These are phyloP conservation scores for Luvunga scandens DNA, from an alignment of 345 rosid genomes.

Conservation along the genomic window DNA sequence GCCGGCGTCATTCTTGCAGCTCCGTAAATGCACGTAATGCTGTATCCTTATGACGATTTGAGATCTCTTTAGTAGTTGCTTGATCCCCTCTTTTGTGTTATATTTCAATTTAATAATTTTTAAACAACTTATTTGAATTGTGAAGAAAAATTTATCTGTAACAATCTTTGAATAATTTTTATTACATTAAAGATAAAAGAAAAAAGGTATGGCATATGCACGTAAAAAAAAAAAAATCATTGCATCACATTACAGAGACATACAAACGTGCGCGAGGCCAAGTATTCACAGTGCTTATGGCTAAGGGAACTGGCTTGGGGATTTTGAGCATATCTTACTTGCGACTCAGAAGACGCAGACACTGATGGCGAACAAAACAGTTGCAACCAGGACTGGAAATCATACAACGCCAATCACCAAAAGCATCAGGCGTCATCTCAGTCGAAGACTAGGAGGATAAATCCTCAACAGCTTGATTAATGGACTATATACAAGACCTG, in stretches of 20 bases:
- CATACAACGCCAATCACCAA: background rate
- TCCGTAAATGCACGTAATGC: too few relatives aligned
- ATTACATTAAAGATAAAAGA: background rate
- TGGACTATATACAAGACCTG: background rate
- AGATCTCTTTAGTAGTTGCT: too few relatives aligned
- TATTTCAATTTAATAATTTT: background rate
- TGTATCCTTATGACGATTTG: too few relatives aligned
- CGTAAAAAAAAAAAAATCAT: background rate
- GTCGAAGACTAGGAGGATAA: background rate
- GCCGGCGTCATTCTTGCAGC: too few relatives aligned
- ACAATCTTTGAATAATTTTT: background rate
- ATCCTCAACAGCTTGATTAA: background rate
- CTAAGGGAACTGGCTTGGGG: background rate
- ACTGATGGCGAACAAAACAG: background rate
- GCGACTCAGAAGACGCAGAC: background rate
- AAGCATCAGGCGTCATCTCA: background rate
- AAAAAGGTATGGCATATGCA: background rate
- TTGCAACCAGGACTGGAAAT: background rate
- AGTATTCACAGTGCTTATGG: conserved; percentile 9
- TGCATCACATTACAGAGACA: background rate
- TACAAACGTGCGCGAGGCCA: background rate
- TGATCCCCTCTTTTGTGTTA: too few relatives aligned
- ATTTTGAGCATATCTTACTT: background rate
- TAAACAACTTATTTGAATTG: background rate
- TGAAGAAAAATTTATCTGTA: background rate